Base-by-base conservation (phyloP, 352 stramenopile species). In the Bremia lactucae region DNA sequence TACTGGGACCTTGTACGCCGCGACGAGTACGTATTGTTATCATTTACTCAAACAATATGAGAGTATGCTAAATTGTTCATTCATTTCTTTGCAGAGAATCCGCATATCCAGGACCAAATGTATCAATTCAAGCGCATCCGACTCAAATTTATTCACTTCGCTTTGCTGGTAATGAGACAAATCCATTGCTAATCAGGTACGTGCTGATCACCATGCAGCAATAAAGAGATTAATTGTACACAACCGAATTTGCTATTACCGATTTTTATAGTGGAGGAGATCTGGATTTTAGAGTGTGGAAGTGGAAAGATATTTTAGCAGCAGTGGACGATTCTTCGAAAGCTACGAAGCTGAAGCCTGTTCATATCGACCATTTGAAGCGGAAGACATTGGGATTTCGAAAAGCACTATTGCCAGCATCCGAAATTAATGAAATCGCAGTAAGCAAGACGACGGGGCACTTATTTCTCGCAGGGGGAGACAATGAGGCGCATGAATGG, bases 281-380 rank as follows among this genome's bases (percentile, higher is more conserved):
- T 35, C 72, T 83, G 42, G 75, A 88, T 36, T 77, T 84, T 49
- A 71, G 75, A 10, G 67, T 86, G 24, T 88, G 75, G 75, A 63
- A 52, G n/a, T 88, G 75, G 75, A 65, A 62, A 29, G 61, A 86
- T 22, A 77, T 88, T 33, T 34, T 64, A 7, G 39, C 44, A n/a
- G 70, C 67, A 13, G n/a, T 74, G 36, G 45, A 60, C 6, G 41
- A 72, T 24, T 42, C 60, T 11, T 44, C 44, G 11, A 35, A 2
- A 4, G 40, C 20, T 3, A 49, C 49, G 15, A 39, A 45, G 35
- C 44, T 84, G 4, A 15, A 49, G 13, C 72, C 75, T 11, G 42
- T 74, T 33, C 54, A 83, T 49, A 44, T 80, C 16, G 58, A 58
- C 11, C 62, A 80, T 20, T 56, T 87, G 34, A 54, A 77, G 49